Evolutionary conservation across 495 filamentous ascomycete genomes (phyloP), one percentile per base, ranked within the genome.

Genomic region (Lasiosphaeria hispida): DNA sequence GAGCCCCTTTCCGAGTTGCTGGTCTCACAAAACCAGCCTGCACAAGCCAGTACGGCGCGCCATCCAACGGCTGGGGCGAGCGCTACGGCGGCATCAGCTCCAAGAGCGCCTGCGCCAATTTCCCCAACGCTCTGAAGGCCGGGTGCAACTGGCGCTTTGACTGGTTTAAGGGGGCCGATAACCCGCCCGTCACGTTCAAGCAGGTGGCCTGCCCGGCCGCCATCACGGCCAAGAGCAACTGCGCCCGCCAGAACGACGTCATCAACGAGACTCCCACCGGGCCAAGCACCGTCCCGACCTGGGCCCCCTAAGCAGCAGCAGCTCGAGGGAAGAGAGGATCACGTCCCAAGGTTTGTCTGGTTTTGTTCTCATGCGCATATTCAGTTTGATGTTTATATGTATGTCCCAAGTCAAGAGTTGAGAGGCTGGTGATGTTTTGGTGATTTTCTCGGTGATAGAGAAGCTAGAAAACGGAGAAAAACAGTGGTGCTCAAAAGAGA

Each of bases 61-160:
- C 83, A 3, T 44, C 72, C 35, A 73, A 75, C 62, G 77, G 76
- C 51, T 87, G 85, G 85, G 85, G 85, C 39, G 74, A 77, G 43
- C 75, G 80, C 44, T 87, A 87, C 72, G 85, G 85, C 48, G 85
- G 86, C 48, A 73, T 86, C 60, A 62, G 66, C 4, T 76, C 73
- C 15, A 70, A 77, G 53, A 71, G 69, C 41, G 75, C 77, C 10
- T 87, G 86, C 72, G 72, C 78, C 58, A 38, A 63, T 33, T 84
- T 87, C 72, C 83, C 84, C 4, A 70, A 55, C 18, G 74, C 72
- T 19, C 75, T 88, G 48, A 81, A 84, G 71, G 71, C 69, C 3
- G 85, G 86, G n/a, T 87, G 85, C 73, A 74, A 83, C 68, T 89
- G 82, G 79, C 82, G 85, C 55, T 89, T 84, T 70, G 84, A 85